These are phyloP conservation scores for Leptosphaerulina australis DNA, from an alignment of 2,329 filamentous ascomycete species.

Conservation along the genomic window DNA sequence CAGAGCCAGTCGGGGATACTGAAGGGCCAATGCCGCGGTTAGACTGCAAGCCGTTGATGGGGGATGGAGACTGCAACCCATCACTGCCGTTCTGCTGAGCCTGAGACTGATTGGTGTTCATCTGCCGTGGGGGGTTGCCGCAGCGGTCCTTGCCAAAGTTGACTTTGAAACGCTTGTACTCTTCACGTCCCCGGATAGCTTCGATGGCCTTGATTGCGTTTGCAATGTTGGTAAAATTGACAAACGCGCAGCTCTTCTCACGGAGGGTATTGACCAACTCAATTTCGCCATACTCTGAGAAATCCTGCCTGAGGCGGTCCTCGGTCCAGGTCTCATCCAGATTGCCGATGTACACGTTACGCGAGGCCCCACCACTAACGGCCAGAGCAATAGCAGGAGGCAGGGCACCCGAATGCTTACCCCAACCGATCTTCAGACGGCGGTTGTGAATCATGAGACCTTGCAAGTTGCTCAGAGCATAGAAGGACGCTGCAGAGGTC, in stretches of 20 bases:
- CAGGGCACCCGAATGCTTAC: conserved; percentile 95
- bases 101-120: conserved; percentile 65
- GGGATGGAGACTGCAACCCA: conserved; percentile 61
- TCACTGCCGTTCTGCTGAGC: conserved; percentile 70
- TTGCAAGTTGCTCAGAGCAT: conserved; percentile 94
- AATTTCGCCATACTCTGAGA: conserved; percentile 96
- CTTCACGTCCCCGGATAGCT: conserved; percentile 89
- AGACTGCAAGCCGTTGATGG: conserved; percentile 63
- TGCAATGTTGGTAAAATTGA: conserved; percentile 99
- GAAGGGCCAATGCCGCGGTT: conserved; percentile 60
- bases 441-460: conserved; percentile 99
- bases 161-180: conserved; percentile 98
- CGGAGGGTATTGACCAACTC: conserved; percentile 95
- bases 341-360: conserved; percentile 98
- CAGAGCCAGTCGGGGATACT: conserved; percentile 65
- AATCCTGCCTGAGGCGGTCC: conserved; percentile 93
- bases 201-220: conserved; percentile 99
- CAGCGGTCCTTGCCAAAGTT: conserved; percentile 99
- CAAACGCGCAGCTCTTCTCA: conserved; percentile 99
- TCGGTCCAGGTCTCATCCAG: conserved; percentile 97
- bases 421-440: conserved; percentile 97
- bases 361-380: conserved; percentile 94
- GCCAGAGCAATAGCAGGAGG: conserved; percentile 95
- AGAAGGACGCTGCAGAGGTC: conserved; percentile 96
- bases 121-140: conserved; percentile 91